phyloP scores from a whole-genome alignment of 345 rosid species.

The Noccaea bulbosa region DNA sequence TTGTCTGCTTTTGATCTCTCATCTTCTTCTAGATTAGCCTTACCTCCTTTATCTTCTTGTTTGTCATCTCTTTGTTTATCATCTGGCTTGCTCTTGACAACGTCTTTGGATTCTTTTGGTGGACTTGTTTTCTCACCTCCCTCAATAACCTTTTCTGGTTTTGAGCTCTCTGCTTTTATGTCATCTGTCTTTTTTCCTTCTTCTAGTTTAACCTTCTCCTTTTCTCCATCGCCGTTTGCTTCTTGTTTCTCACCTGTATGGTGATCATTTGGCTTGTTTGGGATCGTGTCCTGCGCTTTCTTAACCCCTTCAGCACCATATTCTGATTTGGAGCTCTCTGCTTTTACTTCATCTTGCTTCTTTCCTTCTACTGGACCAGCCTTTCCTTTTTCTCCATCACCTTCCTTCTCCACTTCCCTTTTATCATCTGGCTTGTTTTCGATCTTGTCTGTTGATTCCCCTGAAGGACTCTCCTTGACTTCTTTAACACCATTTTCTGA shows the following conservation, averaged over 20 bases:
- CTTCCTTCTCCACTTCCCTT: too few relatives aligned
- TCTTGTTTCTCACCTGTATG: conserved; percentile 11
- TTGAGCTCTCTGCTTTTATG: conserved; percentile 7
- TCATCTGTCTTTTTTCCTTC: conserved; percentile 26
- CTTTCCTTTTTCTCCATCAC: too few relatives aligned
- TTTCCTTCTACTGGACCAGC: too few relatives aligned
- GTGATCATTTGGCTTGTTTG: conserved; percentile 18
- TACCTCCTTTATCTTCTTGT: conserved; percentile 8
- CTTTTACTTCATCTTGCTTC: too few relatives aligned
- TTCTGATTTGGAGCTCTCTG: not conserved
- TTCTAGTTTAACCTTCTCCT: conserved; percentile 9
- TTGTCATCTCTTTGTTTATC: not conserved
- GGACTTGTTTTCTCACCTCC: conserved; percentile 2
- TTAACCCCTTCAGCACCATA: too few relatives aligned
- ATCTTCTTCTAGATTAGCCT: conserved; percentile 13
- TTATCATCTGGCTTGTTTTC: too few relatives aligned
- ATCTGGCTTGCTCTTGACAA: conserved; percentile 16
- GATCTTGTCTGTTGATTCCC: too few relatives aligned
- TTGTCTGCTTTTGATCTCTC: conserved; percentile 10
- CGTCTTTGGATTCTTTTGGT: not conserved
- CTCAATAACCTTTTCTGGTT: conserved; percentile 1
- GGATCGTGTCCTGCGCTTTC: not conserved
- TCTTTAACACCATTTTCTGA: conserved; percentile 13
- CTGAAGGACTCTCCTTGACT: too few relatives aligned
- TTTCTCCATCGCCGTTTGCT: conserved; percentile 8